Evolutionary conservation across 345 rosid species (phyloP).

Genomic region (Salix exigua): DNA sequence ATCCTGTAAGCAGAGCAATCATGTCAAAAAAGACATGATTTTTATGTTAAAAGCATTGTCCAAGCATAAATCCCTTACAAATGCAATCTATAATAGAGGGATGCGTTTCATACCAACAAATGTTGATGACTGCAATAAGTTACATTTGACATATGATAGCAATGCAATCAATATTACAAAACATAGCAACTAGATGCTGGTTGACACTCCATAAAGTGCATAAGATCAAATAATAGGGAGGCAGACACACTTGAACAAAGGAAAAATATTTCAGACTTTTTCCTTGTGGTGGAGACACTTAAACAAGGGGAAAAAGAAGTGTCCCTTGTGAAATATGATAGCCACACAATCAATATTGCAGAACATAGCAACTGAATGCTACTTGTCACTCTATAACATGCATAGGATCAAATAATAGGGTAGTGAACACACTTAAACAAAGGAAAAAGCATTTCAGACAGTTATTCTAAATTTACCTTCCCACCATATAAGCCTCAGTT

Average conservation of each 20-base stretch:
- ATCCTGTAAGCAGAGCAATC: conserved; percentile 36
- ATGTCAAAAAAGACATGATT: not conserved
- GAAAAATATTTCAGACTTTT: not conserved
- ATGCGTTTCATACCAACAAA: not conserved
- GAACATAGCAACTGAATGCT: not conserved
- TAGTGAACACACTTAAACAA: not conserved
- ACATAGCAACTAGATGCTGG: not conserved
- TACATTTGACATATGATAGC: not conserved
- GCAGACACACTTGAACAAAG: not conserved
- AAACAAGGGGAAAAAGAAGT: not conserved
- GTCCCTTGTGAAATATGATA: not conserved
- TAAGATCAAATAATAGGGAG: not conserved
- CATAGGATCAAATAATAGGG: not conserved
- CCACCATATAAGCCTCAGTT: conserved; percentile 36
- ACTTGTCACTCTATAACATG: not conserved
- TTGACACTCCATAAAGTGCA: not conserved
- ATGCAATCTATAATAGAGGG: not conserved
- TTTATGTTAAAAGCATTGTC: not conserved
- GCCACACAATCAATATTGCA: not conserved
- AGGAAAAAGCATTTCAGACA: not conserved
- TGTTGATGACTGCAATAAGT: not conserved
- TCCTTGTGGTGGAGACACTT: not conserved
- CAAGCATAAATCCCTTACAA: not conserved
- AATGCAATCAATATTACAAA: not conserved
- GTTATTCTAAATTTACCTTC: not conserved